Conservation (phyloP, 768 basidiomycete genomes). For the Rhodotorula graminis region DNA sequence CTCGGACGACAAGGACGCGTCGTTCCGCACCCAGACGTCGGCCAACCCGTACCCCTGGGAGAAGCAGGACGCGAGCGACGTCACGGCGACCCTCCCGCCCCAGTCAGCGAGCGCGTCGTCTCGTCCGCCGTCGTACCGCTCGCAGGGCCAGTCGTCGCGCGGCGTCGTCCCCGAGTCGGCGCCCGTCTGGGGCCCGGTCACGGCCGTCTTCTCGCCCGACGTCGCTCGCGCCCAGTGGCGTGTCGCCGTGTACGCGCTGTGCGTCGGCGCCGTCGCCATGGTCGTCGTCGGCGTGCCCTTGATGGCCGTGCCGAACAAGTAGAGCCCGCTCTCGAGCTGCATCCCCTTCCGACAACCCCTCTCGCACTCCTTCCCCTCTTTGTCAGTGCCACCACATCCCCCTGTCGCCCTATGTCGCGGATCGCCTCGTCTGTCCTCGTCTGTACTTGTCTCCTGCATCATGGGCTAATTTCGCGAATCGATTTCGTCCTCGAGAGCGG, state of each 20-base stretch:
- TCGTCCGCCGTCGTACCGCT: slow-evolving; percentile 36
- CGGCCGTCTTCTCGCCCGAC: slow-evolving; percentile 29
- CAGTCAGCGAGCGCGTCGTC: background rate
- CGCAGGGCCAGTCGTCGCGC: slow-evolving; percentile 3
- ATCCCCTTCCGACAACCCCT: too few relatives aligned
- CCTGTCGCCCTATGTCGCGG: too few relatives aligned
- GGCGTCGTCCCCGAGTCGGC: slow-evolving; percentile 24
- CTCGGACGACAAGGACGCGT: slow-evolving; percentile 18
- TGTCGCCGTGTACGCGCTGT: slow-evolving; percentile 19
- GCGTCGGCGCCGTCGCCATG: background rate
- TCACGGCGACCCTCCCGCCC: slow-evolving; percentile 1
- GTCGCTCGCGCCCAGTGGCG: slow-evolving; percentile 32
- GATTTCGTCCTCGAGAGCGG: too few relatives aligned
- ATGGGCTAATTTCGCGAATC: too few relatives aligned
- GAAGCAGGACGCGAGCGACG: slow-evolving; percentile 19
- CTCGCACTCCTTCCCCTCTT: too few relatives aligned
- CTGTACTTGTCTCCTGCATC: too few relatives aligned
- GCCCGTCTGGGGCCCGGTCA: slow-evolving; percentile 27
- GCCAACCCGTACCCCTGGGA: slow-evolving; percentile 37
- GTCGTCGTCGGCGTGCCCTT: slow-evolving; percentile 20
- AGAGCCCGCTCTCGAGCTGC: too few relatives aligned
- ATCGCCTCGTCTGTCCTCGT: too few relatives aligned
- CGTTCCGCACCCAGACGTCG: slow-evolving; percentile 28
- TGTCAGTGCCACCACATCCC: too few relatives aligned
- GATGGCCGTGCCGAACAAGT: slow-evolving; percentile 34